phyloP scores from a whole-genome alignment of 345 rosid species.

The Raphanus sativus region DNA sequence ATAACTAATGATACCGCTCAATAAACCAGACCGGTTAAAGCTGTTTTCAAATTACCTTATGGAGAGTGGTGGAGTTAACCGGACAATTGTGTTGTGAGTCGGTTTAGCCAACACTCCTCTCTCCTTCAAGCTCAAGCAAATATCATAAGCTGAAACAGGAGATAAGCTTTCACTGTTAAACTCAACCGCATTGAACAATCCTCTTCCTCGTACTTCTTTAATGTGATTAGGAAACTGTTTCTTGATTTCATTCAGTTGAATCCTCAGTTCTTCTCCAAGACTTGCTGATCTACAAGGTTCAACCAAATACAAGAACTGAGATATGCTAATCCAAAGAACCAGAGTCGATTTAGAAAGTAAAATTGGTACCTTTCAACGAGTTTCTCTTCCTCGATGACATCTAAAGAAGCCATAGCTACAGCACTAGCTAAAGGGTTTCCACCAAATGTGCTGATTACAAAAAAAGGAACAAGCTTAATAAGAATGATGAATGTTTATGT shows the following conservation, averaged over 20 bases:
- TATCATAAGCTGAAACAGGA: constrained; percentile 83
- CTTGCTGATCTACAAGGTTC: constrained; percentile 53
- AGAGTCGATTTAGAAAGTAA: neutral
- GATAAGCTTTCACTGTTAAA: constrained; percentile 53
- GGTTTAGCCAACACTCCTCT: constrained; percentile 96
- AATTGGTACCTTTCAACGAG: constrained; percentile 66
- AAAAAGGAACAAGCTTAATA: neutral
- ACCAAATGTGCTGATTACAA: constrained; percentile 73
- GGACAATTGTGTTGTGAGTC: constrained; percentile 82
- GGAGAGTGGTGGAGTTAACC: constrained; percentile 91
- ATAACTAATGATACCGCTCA: neutral
- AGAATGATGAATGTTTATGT: neutral
- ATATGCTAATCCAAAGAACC: neutral
- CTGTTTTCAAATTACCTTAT: constrained; percentile 55
- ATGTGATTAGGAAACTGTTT: constrained; percentile 63
- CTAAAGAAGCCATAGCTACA: constrained; percentile 84
- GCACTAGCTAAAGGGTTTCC: constrained; percentile 98
- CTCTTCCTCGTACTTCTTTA: constrained; percentile 93
- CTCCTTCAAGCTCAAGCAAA: constrained; percentile 86
- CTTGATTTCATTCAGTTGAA: constrained; percentile 55
- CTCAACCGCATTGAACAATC: constrained; percentile 89
- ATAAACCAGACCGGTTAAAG: constrained; percentile 5
- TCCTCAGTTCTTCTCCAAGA: constrained; percentile 65
- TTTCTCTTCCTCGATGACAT: constrained; percentile 71
- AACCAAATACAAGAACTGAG: neutral